These are phyloP conservation scores for Colletotrichum viniferum DNA, from an alignment of 2,329 filamentous ascomycete species.

Conservation along the genomic window DNA sequence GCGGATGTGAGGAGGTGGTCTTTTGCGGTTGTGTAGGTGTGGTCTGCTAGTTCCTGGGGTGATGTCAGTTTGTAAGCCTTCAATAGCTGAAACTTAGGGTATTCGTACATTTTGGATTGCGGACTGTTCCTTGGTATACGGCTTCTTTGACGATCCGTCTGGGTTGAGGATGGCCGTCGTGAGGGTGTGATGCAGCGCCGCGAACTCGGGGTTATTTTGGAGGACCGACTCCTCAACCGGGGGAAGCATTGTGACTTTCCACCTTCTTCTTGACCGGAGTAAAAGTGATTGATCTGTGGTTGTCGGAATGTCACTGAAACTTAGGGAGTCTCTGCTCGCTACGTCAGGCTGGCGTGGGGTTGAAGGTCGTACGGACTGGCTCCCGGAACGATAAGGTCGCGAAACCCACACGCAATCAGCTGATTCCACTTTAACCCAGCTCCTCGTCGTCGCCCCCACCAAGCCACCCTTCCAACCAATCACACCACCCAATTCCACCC, in stretches of 20 bases:
- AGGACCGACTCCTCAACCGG: constrained; percentile 61
- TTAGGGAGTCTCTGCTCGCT: not conserved
- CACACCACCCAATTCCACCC: not conserved
- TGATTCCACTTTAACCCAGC: constrained; percentile 29
- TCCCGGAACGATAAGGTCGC: constrained; percentile 22
- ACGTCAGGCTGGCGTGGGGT: not conserved
- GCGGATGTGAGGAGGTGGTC: constrained; percentile 55
- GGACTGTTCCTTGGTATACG: constrained; percentile 53
- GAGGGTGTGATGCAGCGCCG: constrained; percentile 60
- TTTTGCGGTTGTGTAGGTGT: constrained; percentile 53
- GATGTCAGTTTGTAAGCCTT: no score
- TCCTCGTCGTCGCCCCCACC: not conserved
- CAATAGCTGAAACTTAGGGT: no score
- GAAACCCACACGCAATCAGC: constrained; percentile 38
- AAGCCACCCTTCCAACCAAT: not conserved
- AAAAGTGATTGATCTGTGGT: not conserved
- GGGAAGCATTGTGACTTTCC: constrained; percentile 52
- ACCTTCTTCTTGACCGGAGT: rapidly evolving
- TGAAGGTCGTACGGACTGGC: not conserved
- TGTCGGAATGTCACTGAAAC: not conserved
- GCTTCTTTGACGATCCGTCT: constrained; percentile 61
- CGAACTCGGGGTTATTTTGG: constrained; percentile 63
- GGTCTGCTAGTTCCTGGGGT: constrained; percentile 51
- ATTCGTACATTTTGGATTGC: constrained; percentile 52
- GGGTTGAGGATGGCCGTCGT: constrained; percentile 58